Conservation (phyloP, 1,284 basidiomycete species). For the Apiotrichum akiyoshidainum region DNA sequence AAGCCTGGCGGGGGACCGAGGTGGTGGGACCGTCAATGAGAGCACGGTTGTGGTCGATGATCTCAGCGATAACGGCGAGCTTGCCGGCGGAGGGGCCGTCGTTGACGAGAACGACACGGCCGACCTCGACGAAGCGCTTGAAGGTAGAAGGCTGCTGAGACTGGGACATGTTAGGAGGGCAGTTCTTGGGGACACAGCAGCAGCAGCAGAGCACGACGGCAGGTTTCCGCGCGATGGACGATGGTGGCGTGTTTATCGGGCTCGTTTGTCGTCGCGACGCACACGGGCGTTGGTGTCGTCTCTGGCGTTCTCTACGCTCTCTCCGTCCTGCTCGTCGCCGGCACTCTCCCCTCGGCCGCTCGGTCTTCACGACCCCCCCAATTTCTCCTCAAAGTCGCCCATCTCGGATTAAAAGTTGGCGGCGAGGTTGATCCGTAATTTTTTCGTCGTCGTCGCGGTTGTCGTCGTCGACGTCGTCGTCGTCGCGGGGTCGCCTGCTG, state of each 20-base stretch:
- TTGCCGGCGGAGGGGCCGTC: conserved; percentile 79
- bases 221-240: not conserved
- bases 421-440: not conserved
- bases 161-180: conserved; percentile 10
- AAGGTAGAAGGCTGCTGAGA: conserved; percentile 68
- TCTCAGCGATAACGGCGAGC: conserved; percentile 93
- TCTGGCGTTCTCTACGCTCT: too few species aligned
- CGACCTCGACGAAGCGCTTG: conserved; percentile 97
- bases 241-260: not conserved
- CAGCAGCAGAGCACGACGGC: not conserved
- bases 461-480: not conserved
- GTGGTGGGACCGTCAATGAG: conserved; percentile 92
- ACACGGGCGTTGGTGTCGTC: too few species aligned
- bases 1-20: conserved; percentile 84
- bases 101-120: conserved; percentile 96
- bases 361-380: too few species aligned
- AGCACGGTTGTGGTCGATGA: conserved; percentile 98
- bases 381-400: too few species aligned
- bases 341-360: too few species aligned
- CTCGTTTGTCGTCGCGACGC: too few species aligned
- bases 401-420: too few species aligned
- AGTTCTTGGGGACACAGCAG: not conserved
- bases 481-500: not conserved
- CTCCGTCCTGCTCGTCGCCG: too few species aligned
- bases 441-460: not conserved